A percentile compares a stretch with the other conserved stretches of the same genome.
Evolutionary conservation across 164 flowering plant genomes (phyloP).

Genomic region (Annona cherimola): DNA sequence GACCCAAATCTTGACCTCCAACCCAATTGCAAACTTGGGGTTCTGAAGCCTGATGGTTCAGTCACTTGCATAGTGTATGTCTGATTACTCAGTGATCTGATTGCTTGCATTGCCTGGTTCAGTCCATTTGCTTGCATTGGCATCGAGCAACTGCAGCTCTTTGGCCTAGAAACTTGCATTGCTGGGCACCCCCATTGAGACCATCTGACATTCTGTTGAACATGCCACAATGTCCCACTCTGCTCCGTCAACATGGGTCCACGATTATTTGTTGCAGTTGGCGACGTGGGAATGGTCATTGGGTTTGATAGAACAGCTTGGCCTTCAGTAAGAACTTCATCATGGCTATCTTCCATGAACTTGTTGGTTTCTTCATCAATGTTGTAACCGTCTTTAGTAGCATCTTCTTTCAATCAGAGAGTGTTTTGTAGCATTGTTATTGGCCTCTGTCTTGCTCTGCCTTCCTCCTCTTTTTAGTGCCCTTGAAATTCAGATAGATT

Average conservation of each 20-base stretch:
- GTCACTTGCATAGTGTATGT: background rate
- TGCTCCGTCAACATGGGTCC: background rate
- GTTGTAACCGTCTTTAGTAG: background rate
- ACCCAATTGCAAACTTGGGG: background rate
- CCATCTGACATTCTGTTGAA: too few relatives aligned
- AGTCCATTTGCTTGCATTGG: background rate
- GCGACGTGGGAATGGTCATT: background rate
- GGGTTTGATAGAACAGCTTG: background rate
- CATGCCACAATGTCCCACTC: background rate
- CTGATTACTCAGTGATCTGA: background rate
- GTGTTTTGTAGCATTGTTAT: too few relatives aligned
- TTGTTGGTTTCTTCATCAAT: background rate
- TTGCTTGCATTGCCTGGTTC: background rate
- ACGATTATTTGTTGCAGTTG: background rate
- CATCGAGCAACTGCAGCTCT: background rate
- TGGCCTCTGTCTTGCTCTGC: too few relatives aligned
- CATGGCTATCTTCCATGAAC: background rate
- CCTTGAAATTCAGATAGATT: background rate
- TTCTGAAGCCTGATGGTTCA: background rate
- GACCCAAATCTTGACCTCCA: background rate
- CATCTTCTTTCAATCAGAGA: background rate
- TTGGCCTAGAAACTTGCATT: background rate
- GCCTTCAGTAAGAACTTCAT: background rate
- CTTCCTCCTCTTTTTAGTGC: background rate
- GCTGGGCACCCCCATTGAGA: background rate